A percentile compares a stretch with the other conserved stretches of the same genome.
Conservation (phyloP, 2,329 filamentous ascomycete species). For the Dactylellina drechsleri region DNA sequence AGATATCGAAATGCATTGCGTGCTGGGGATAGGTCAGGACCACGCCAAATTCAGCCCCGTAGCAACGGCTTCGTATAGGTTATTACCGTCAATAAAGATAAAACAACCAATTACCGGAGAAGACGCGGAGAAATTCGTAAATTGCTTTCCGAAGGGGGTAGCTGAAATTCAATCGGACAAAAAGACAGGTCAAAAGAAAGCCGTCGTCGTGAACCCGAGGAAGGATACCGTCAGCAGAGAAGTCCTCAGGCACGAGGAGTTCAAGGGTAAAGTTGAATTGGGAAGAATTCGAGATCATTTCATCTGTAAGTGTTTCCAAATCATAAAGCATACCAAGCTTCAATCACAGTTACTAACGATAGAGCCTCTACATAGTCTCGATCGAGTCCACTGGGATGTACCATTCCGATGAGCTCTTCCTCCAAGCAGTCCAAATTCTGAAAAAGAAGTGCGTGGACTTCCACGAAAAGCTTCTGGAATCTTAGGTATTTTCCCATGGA, state of each 20-base stretch:
- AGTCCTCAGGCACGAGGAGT: constrained; percentile 88
- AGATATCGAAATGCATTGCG: constrained; percentile 86
- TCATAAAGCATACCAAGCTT: neutral
- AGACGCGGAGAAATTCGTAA: constrained; percentile 87
- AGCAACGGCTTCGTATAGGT: constrained; percentile 89
- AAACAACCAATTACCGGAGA: constrained; percentile 81
- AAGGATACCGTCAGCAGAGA: constrained; percentile 95
- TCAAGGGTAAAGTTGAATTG: constrained; percentile 93
- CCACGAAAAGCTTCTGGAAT: constrained; percentile 53
- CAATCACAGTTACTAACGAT: constrained; percentile 6
- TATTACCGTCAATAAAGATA: constrained; percentile 89
- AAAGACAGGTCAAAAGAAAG: constrained; percentile 82
- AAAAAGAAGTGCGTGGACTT: constrained; percentile 76
- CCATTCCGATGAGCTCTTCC: constrained; percentile 90
- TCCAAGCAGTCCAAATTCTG: constrained; percentile 85
- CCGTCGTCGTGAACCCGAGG: constrained; percentile 87
- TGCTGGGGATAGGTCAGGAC: constrained; percentile 92
- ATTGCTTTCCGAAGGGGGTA: constrained; percentile 89
- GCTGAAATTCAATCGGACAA: constrained; percentile 80
- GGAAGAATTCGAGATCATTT: constrained; percentile 93
- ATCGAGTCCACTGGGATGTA: constrained; percentile 96
- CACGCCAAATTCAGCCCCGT: constrained; percentile 98
- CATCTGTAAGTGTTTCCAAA: constrained; percentile 70
- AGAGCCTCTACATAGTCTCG: constrained; percentile 65
- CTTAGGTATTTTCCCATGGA: constrained; percentile 31